These are phyloP conservation scores for Globisporangium camurandrum DNA, from an alignment of 352 stramenopile genomes.

Conservation along the genomic window DNA sequence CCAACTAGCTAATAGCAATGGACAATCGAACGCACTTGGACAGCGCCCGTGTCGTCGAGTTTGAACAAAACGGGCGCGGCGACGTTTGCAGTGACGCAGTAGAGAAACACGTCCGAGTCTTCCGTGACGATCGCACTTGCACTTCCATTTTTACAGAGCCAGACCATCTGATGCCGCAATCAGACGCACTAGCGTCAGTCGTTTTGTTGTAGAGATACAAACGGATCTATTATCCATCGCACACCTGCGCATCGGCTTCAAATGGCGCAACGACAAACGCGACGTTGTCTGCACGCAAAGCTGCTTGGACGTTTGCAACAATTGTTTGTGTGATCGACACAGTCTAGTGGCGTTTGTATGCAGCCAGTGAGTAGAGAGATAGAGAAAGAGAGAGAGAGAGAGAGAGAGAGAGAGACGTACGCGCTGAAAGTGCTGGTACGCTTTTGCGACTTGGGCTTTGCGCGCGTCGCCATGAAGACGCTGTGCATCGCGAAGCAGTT, in stretches of 20 bases:
- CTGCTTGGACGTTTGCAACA: conserved; percentile 47
- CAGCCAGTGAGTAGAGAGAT: background rate
- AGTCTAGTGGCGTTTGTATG: conserved; percentile 18
- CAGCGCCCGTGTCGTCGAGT: conserved; percentile 51
- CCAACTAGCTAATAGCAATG: background rate
- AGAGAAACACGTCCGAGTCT: conserved; percentile 75
- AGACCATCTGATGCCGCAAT: conserved; percentile 44
- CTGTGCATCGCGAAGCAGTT: conserved; percentile 41
- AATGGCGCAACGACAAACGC: conserved; percentile 68
- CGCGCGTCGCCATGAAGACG: conserved; percentile 35
- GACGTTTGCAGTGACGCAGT: conserved; percentile 50
- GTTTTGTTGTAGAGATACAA: no score
- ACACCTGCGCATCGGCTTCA: conserved; percentile 59
- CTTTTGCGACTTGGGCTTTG: conserved; percentile 46
- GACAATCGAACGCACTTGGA: conserved; percentile 23
- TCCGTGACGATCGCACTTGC: conserved; percentile 70
- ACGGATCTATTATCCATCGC: background rate
- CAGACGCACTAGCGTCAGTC: background rate
- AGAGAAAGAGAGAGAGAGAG: background rate
- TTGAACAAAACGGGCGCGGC: conserved; percentile 59
- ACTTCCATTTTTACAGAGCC: conserved; percentile 57
- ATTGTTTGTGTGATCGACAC: conserved; percentile 62
- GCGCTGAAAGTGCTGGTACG: conserved; percentile 50
- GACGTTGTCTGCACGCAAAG: conserved; percentile 32
- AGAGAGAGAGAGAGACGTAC: conserved; percentile 8